Evolutionary conservation across 2,329 filamentous ascomycete genomes (phyloP).

Genomic region (Colletotrichum tropicale): DNA sequence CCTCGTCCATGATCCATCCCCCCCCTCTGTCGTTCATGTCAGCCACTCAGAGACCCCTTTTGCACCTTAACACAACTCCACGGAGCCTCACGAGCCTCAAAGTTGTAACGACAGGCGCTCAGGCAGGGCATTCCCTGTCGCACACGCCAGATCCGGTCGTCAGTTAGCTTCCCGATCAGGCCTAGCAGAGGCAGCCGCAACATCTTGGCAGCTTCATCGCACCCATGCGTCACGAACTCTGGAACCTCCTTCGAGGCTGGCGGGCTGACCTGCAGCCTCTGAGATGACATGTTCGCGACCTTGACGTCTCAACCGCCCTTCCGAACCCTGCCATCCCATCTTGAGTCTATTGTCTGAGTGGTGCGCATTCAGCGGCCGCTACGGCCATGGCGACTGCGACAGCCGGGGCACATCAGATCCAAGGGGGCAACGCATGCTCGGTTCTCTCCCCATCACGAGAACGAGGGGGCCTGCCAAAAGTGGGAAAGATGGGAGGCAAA

Average conservation of each 20-base stretch:
- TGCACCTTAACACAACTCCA: not conserved
- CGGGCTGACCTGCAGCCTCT: not conserved
- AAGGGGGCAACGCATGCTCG: not conserved
- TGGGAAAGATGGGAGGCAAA: not conserved
- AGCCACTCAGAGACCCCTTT: not conserved
- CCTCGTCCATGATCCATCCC: not conserved
- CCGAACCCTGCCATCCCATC: constrained; percentile 10
- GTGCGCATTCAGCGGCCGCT: not conserved
- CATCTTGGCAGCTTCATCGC: constrained; percentile 21
- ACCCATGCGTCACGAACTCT: constrained; percentile 2
- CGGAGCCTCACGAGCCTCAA: constrained; percentile 4
- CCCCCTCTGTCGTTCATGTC: not conserved
- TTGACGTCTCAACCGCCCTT: constrained; percentile 4
- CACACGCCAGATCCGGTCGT: not conserved
- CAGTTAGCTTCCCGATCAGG: not conserved
- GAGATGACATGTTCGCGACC: not conserved
- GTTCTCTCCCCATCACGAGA: not conserved
- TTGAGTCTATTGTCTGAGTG: not conserved
- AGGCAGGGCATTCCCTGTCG: not conserved
- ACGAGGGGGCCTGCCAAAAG: not conserved
- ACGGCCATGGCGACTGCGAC: not conserved
- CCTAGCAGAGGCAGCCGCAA: constrained; percentile 7
- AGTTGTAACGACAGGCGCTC: not conserved
- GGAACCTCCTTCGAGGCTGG: not conserved
- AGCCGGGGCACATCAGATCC: not conserved